Base-by-base conservation (phyloP, 2,329 filamentous ascomycete genomes). In the Emergomyces pasteurianus region DNA sequence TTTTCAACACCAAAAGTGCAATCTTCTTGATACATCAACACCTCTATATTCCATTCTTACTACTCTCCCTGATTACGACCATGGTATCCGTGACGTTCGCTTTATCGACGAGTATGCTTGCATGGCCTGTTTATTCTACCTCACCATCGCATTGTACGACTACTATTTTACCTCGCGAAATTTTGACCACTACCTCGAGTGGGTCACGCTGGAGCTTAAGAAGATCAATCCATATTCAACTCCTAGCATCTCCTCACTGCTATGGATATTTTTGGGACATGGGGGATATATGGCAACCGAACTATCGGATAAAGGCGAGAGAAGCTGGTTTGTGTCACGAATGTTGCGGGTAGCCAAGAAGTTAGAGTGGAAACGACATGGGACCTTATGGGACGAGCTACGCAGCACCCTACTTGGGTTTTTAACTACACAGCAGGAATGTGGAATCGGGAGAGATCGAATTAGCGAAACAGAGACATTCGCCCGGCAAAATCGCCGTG, bases 61-160 rank as follows among this genome's bases (percentile, higher is more conserved):
- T 2, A 66, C 66, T 43, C 64, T 71, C 26, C 69, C 69, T 1
- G 69, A 71, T 34, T 70, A 72, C 42, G 69, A 72, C 49, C 70
- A 68, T 46, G 70, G 70, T 3, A 71, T 72, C 50, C 67, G 68
- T 16, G 70, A 70, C 59, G 64, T 72, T 46, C 67, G 69, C 9
- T 72, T 70, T 49, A 71, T 72, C 50, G 69, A 72, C 58, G 70
- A 71, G 63, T 71, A 71, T 56, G 66, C 68, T 9, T 69, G 69
- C 60, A 67, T 72, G 64, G 63, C 69, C 18, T 72, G 70, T 43
- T 64, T 72, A 38, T 65, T 72, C 28, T 72, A 71, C 60, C 64
- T 72, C 21, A 67, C 67, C 54, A 55, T 70, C 56, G 68, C 67
- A 5, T 62, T 72, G 7, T 65, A 70, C 42, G 68, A 72, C 56